Conservation (phyloP, 1,284 basidiomycete species). For the Papiliotrema flavescens region DNA sequence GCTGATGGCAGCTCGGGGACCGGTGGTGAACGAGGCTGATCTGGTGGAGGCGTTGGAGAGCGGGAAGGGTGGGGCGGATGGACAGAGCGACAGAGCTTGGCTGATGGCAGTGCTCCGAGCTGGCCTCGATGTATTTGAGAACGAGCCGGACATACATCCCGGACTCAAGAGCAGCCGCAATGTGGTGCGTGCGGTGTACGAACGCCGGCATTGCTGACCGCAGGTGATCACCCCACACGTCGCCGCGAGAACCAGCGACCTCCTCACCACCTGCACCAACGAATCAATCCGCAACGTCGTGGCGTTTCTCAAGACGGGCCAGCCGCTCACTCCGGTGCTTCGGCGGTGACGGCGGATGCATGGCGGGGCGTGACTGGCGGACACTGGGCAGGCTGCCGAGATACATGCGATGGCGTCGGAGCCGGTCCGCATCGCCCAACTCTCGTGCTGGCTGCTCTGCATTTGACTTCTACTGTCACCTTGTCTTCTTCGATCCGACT, state of each 20-base stretch:
- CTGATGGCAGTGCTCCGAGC: slow-evolving; percentile 23
- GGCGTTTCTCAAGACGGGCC: slow-evolving; percentile 12
- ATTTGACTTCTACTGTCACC: too few relatives aligned
- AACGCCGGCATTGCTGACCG: neutral
- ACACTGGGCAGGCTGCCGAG: too few relatives aligned
- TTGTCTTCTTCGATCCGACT: too few relatives aligned
- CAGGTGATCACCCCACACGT: slow-evolving; percentile 8
- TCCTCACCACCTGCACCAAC: neutral
- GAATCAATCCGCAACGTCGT: slow-evolving; percentile 10
- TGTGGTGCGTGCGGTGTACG: slow-evolving; percentile 17
- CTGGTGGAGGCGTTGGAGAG: slow-evolving; percentile 26
- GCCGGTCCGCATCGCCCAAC: too few relatives aligned
- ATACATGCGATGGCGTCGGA: too few relatives aligned
- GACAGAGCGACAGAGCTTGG: neutral
- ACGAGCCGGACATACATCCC: slow-evolving; percentile 30
- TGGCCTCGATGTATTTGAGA: slow-evolving; percentile 30
- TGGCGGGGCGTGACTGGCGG: too few relatives aligned
- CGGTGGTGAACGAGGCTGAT: slow-evolving; percentile 19
- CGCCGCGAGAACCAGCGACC: slow-evolving; percentile 5
- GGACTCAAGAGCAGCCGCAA: slow-evolving; percentile 19
- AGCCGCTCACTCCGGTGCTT: slow-evolving; percentile 11
- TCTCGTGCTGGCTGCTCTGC: too few relatives aligned
- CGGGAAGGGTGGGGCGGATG: slow-evolving; percentile 27
- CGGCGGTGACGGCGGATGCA: too few relatives aligned
- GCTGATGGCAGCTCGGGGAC: slow-evolving; percentile 12